Base-by-base conservation (phyloP, 202 grass and related monocot genomes). In the Setaria viridis region DNA sequence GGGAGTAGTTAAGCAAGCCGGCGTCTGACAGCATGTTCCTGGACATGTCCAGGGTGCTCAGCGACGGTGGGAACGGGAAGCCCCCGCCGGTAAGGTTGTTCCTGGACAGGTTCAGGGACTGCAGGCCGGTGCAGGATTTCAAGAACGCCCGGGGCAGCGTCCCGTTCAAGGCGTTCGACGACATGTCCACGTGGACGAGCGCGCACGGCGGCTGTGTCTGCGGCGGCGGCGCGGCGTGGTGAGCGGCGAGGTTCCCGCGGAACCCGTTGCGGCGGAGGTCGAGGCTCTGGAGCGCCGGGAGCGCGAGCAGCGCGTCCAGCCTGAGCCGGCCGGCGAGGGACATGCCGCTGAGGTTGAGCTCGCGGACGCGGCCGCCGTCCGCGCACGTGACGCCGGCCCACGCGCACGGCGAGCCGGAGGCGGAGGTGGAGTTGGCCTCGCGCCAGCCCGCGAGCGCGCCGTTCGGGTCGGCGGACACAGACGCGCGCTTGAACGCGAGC, bases 401-500 rank as follows among this genome's bases (percentile, higher is more conserved):
- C 48, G 85, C 30, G 39, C 93, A 94, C 39, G 79, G 87, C 49
- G 49, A 32, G 8, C 14, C 16, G 21, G 37, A 80, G 48, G 3
- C 59, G 59, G 59, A 62, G 59, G 59, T 62, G 59, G 59, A 62
- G 59, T 62, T 62, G 11, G 3, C 30, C 15, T 20, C 7, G 19
- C 14, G 70, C 93, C 90, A 95, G 78, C 35, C 86, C 25, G 56
- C 50, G 30, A 97, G 82, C 13, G 55, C 57, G 1, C 80, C 63
- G 5, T 68, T 56, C 12, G 87, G 87, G 65, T 97, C 95, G 21
- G 20, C 54, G 17, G 65, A 77, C 45, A 97, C 83, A 13, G 95
- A 94, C 21, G 45, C 82, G 43, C 63, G 70, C 79, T 83, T 87
- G 85, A 97, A 97, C 45, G 84, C 87, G 41, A 97, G 74, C 82